Conservation (phyloP, 768 basidiomycete species). For the Cyclocybe aegerita region DNA sequence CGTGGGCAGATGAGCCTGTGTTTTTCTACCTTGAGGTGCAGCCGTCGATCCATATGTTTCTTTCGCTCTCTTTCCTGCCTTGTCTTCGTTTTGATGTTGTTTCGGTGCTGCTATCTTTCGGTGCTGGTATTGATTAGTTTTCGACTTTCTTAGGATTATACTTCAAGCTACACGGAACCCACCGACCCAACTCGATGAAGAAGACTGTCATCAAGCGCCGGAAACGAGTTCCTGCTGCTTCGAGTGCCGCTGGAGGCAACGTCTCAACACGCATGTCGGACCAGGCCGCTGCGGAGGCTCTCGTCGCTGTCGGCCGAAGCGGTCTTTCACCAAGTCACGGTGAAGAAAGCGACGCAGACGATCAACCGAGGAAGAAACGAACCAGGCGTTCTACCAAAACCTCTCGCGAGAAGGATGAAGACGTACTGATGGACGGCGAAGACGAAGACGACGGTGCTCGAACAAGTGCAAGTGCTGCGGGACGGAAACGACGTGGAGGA, state of each 20-base stretch:
- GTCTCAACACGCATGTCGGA: conserved; percentile 57
- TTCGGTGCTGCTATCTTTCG: conserved; percentile 3
- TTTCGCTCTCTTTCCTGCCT: conserved; percentile 7
- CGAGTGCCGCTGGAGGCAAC: conserved; percentile 34
- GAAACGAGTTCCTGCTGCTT: conserved; percentile 94
- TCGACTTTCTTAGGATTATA: conserved; percentile 71
- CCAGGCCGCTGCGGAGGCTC: conserved; percentile 86
- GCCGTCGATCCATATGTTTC: not conserved
- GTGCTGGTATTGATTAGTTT: conserved; percentile 11
- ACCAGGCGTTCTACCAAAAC: conserved; percentile 35
- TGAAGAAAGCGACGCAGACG: conserved; percentile 46
- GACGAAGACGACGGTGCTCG: conserved; percentile 24
- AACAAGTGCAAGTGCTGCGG: conserved; percentile 10
- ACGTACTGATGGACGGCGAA: conserved; percentile 50
- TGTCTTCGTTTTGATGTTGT: conserved; percentile 3
- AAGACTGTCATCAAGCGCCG: conserved; percentile 98
- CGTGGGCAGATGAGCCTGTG: no score
- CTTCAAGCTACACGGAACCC: conserved; percentile 96
- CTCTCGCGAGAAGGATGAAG: conserved; percentile 36
- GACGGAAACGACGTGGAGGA: conserved; percentile 22
- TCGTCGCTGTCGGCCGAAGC: conserved; percentile 76
- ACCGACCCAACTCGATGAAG: conserved; percentile 98
- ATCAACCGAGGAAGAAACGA: conserved; percentile 62
- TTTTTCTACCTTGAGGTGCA: not conserved
- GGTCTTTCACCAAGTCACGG: conserved; percentile 32